phyloP scores from a whole-genome alignment of 371 early-diverging fungal species.

The Blakeslea trispora region DNA sequence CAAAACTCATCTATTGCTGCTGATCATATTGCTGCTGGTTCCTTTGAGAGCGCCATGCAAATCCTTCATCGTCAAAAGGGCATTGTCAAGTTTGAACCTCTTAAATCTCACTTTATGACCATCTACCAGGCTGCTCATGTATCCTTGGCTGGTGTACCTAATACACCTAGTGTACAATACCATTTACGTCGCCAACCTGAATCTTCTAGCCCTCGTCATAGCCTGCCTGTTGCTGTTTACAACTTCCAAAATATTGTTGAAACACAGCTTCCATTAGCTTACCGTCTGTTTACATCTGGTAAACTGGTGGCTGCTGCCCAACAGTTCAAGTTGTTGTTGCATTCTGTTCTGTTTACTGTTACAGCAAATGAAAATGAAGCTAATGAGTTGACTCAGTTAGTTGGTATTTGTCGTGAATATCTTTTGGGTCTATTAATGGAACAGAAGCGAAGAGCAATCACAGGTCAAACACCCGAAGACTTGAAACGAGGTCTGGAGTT shows the following conservation, averaged over 20 bases:
- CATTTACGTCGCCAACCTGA: slow-evolving; percentile 67
- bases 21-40: slow-evolving; percentile 93
- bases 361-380: slow-evolving; percentile 60
- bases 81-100: slow-evolving; percentile 85
- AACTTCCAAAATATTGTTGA: slow-evolving; percentile 54
- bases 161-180: slow-evolving; percentile 60
- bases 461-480: slow-evolving; percentile 48
- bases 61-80: slow-evolving; percentile 88
- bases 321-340: slow-evolving; percentile 76
- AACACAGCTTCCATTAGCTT: slow-evolving; percentile 75
- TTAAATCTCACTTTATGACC: slow-evolving; percentile 83
- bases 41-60: slow-evolving; percentile 94
- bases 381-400: slow-evolving; percentile 76
- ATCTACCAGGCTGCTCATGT: slow-evolving; percentile 78
- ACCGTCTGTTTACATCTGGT: slow-evolving; percentile 72
- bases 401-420: slow-evolving; percentile 89
- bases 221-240: slow-evolving; percentile 58
- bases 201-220: slow-evolving; percentile 53
- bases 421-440: slow-evolving; percentile 86
- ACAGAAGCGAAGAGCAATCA: slow-evolving; percentile 66
- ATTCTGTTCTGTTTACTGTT: slow-evolving; percentile 70
- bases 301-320: slow-evolving; percentile 76
- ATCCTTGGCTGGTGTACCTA: slow-evolving; percentile 63
- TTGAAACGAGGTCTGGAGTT: slow-evolving; percentile 81
- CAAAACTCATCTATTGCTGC: slow-evolving; percentile 83